A percentile compares a stretch with the other conserved stretches of the same genome.
Conservation (phyloP, 2,329 filamentous ascomycete species). For the Lasiodiplodia gonubiensis region DNA sequence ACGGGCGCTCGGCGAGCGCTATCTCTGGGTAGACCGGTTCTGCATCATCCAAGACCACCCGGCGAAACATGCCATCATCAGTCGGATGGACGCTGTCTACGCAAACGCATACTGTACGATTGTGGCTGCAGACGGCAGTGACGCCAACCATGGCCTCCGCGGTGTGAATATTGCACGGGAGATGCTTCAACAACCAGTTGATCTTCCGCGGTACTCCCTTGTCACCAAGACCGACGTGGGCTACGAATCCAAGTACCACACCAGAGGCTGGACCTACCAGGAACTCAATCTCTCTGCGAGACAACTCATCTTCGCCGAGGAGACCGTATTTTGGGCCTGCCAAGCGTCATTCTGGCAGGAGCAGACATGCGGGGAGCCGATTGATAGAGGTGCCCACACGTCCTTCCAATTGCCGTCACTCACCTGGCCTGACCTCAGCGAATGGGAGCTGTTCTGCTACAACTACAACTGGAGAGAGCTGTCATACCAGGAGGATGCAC, state of each 20-base stretch:
- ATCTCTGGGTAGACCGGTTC: too few relatives aligned
- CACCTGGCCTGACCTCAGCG: background rate
- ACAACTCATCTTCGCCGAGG: background rate
- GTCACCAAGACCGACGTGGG: fast-evolving
- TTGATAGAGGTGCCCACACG: background rate
- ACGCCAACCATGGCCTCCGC: background rate
- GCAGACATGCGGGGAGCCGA: background rate
- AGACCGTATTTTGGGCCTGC: background rate
- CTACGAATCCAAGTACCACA: background rate
- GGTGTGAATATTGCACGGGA: background rate
- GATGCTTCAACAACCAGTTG: background rate
- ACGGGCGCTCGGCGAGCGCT: too few relatives aligned
- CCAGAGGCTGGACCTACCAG: background rate
- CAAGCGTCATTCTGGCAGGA: background rate
- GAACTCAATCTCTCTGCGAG: background rate
- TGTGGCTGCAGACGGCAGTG: too few relatives aligned
- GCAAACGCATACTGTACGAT: too few relatives aligned
- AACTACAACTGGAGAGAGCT: background rate
- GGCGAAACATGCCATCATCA: too few relatives aligned
- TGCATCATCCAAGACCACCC: too few relatives aligned
- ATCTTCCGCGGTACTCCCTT: background rate
- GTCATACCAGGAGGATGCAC: background rate
- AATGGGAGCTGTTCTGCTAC: background rate
- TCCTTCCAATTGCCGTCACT: background rate
- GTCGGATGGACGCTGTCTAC: too few relatives aligned